Conservation (phyloP, 345 rosid genomes). For the Isatis tinctoria region DNA sequence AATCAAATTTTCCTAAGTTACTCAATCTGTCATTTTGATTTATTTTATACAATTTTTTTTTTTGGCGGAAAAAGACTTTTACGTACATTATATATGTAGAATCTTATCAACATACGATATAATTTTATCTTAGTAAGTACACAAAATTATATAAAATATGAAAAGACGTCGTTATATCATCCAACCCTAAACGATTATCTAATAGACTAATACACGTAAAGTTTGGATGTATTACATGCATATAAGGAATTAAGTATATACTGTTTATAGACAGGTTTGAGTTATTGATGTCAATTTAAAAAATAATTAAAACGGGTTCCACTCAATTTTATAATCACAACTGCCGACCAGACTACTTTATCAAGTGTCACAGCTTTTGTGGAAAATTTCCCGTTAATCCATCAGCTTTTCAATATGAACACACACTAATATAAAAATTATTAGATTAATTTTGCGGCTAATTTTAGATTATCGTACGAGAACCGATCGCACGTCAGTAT, state of each 20-base stretch:
- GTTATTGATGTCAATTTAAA: background rate
- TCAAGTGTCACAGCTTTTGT: slow-evolving; percentile 30
- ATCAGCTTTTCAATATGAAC: slow-evolving; percentile 1
- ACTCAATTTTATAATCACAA: slow-evolving; percentile 5
- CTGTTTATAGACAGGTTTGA: background rate
- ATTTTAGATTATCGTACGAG: background rate
- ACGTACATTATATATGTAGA: background rate
- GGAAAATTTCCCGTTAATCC: slow-evolving; percentile 17
- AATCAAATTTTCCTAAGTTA: background rate
- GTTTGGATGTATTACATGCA: background rate
- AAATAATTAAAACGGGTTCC: background rate
- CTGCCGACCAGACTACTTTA: slow-evolving; percentile 25
- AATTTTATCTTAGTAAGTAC: background rate
- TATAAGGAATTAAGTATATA: background rate
- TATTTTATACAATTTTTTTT: background rate
- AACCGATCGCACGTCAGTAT: slow-evolving; percentile 13
- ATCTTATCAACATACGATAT: background rate
- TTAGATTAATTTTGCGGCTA: slow-evolving; percentile 12
- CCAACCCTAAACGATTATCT: background rate
- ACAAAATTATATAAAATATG: background rate
- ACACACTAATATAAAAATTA: background rate
- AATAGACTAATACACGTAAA: background rate
- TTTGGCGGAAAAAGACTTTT: background rate
- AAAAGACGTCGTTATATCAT: background rate
- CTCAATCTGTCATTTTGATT: background rate